Evolutionary conservation across 2,329 filamentous ascomycete species (phyloP).

Genomic region (Arthroderma uncinatum): DNA sequence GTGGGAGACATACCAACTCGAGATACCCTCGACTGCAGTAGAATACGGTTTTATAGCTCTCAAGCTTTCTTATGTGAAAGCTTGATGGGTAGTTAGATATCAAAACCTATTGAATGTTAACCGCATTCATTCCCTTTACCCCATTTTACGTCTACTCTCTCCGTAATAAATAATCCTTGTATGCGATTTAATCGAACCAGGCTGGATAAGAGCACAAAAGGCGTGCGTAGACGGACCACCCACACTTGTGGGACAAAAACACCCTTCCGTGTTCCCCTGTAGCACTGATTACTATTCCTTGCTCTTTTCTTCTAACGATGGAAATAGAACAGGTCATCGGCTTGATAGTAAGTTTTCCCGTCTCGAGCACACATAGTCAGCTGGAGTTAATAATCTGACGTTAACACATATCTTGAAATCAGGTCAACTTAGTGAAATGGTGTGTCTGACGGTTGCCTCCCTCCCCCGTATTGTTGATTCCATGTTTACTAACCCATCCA

Average conservation of each 20-base stretch:
- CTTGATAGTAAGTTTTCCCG: not conserved
- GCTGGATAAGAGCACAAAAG: not conserved
- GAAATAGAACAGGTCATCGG: constrained; percentile 1
- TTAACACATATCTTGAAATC: not conserved
- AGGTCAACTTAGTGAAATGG: not conserved
- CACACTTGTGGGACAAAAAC: not conserved
- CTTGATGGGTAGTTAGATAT: not conserved
- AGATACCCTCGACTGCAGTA: not conserved
- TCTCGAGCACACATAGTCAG: not conserved
- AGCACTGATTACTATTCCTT: not conserved
- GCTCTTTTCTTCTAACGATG: not conserved
- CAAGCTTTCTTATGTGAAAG: not conserved
- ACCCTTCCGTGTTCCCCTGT: not conserved
- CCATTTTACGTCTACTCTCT: not conserved
- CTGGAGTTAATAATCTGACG: not conserved
- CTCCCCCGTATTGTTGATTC: not conserved
- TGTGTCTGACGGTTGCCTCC: not conserved
- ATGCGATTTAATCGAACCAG: not conserved
- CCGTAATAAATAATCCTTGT: not conserved
- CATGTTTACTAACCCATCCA: not conserved
- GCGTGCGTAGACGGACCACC: not conserved
- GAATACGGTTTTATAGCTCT: not conserved
- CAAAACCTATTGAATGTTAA: not conserved
- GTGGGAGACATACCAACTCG: constrained; percentile 33
- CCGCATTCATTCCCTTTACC: constrained; percentile 6